These are phyloP conservation scores for Inga laurina DNA, from an alignment of 306 rosid genomes.

Conservation along the genomic window DNA sequence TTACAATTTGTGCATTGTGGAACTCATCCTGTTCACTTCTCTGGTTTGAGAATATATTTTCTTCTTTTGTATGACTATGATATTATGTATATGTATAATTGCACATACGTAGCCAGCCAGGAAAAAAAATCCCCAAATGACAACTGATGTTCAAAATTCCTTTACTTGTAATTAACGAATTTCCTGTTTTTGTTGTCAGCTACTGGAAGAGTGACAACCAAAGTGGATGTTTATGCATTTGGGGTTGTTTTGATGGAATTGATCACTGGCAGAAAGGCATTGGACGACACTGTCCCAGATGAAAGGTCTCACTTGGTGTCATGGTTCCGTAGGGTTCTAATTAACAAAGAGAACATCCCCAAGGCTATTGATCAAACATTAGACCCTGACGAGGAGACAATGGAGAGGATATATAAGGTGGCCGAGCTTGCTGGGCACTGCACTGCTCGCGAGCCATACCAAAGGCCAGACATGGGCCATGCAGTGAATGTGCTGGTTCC, in stretches of 20 bases:
- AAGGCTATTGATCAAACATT: slow-evolving; percentile 79
- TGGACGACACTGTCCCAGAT: slow-evolving; percentile 79
- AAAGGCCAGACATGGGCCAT: slow-evolving; percentile 93
- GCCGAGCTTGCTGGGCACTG: slow-evolving; percentile 86
- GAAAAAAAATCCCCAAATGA: not conserved
- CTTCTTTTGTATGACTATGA: not conserved
- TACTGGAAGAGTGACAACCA: slow-evolving; percentile 88
- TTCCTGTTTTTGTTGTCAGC: slow-evolving; percentile 48
- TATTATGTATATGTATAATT: not conserved
- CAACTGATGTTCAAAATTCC: not conserved
- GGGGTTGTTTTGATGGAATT: slow-evolving; percentile 91
- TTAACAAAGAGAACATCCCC: slow-evolving; percentile 83
- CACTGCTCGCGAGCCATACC: slow-evolving; percentile 89
- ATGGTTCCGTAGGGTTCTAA: slow-evolving; percentile 79
- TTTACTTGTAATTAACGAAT: slow-evolving; percentile 25
- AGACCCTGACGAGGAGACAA: slow-evolving; percentile 80
- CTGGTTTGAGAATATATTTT: slow-evolving; percentile 7
- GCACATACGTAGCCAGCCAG: not conserved
- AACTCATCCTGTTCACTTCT: slow-evolving; percentile 12
- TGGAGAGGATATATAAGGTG: slow-evolving; percentile 86
- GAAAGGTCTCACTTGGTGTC: slow-evolving; percentile 81
- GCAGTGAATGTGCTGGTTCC: slow-evolving; percentile 82
- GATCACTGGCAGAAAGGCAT: slow-evolving; percentile 72
- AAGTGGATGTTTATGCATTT: slow-evolving; percentile 86
- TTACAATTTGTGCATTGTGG: not conserved